Conservation (phyloP, 1,139 yeast species). For the Diutina siamensis region DNA sequence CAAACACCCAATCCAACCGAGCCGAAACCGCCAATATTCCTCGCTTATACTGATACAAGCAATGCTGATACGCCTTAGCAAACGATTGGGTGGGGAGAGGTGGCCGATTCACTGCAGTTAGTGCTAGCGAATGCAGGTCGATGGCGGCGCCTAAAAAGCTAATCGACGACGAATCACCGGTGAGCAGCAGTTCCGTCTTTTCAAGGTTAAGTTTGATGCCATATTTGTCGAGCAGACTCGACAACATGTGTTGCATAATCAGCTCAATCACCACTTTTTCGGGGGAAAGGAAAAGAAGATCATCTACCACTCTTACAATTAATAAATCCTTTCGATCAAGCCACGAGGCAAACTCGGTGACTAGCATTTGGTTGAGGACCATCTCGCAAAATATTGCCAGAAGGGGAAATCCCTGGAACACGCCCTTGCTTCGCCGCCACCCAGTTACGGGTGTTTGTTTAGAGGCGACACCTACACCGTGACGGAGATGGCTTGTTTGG, state of each 20-base stretch:
- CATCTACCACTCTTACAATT: neutral
- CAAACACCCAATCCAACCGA: neutral
- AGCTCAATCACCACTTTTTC: neutral
- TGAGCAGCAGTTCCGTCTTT: neutral
- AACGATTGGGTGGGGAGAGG: neutral
- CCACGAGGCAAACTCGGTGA: slow-evolving; percentile 19
- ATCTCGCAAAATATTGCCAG: slow-evolving; percentile 71
- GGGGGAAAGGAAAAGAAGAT: neutral
- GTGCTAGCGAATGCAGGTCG: neutral
- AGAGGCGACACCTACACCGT: too few species aligned
- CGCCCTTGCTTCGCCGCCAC: slow-evolving; percentile 43
- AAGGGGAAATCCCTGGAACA: slow-evolving; percentile 79
- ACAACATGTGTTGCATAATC: neutral
- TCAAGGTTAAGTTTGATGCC: neutral
- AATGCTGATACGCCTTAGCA: neutral
- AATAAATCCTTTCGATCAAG: neutral
- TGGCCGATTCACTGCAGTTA: neutral
- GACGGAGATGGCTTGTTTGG: too few species aligned
- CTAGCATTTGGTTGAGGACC: slow-evolving; percentile 54
- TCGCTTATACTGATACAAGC: neutral
- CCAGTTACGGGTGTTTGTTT: neutral
- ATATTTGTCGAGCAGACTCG: neutral
- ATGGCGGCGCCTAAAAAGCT: neutral
- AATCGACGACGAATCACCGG: neutral
- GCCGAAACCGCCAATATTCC: neutral